These are phyloP conservation scores for Neurospora sp. DNA, from an alignment of 495 filamentous ascomycete genomes.

Conservation along the genomic window DNA sequence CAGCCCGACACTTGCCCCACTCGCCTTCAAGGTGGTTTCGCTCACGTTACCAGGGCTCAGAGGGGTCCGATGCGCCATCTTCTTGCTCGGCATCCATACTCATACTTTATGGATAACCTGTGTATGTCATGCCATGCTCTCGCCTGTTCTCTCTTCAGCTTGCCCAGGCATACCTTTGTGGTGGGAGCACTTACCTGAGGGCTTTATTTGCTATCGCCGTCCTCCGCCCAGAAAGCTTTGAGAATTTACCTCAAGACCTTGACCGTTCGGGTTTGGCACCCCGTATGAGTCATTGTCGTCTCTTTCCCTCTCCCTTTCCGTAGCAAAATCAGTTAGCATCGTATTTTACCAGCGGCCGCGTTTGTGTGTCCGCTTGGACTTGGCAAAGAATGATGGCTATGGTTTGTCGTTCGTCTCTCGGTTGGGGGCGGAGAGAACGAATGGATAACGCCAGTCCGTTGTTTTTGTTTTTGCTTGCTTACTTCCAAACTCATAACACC, in stretches of 20 bases:
- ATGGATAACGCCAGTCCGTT: neutral
- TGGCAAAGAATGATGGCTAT: neutral
- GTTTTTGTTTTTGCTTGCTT: neutral
- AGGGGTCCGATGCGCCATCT: neutral
- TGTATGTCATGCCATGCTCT: neutral
- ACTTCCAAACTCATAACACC: neutral
- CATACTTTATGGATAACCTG: neutral
- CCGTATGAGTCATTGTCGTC: neutral
- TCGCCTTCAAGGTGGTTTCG: neutral
- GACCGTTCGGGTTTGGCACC: neutral
- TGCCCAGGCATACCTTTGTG: neutral
- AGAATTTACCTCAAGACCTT: neutral
- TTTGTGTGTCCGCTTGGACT: neutral
- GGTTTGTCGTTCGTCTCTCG: neutral
- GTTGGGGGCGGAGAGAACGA: neutral
- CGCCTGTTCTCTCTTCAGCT: neutral
- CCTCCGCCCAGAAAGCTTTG: neutral
- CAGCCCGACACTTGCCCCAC: neutral
- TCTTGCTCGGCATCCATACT: neutral
- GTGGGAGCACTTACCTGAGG: neutral
- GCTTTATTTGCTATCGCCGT: neutral
- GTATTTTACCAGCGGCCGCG: neutral
- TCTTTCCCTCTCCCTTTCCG: neutral
- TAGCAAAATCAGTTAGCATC: slow-evolving; percentile 1
- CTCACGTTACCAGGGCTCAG: neutral